Base-by-base conservation (phyloP, 805 yeast genomes). In the Saitoella complicata region DNA sequence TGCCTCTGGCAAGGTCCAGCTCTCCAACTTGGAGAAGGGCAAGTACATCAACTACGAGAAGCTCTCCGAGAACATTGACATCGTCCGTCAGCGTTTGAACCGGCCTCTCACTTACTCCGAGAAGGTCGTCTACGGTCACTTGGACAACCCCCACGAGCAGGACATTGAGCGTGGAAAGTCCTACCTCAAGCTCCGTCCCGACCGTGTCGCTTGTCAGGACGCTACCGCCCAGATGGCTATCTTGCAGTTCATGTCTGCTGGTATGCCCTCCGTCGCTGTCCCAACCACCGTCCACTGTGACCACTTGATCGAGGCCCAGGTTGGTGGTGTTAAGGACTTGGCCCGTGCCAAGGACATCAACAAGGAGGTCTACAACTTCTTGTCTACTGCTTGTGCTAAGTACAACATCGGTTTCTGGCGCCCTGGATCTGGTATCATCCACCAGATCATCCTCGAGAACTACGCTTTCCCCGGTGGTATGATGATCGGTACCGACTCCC, bases 171-270 rank as follows among this genome's bases (percentile, higher is more conserved):
- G 98, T 66, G 99, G 98, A 54, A 69, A 78, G 42, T 76, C 87
- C 44, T 91, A 91, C 66, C 73, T 91, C 62, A 91, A 91, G 69
- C 73, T 91, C 56, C 76, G 82, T 61, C 98, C 98, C 29, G 98
- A 91, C 62, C 77, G 98, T 62, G 97, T 91, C 41, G 98, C 98
- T 31, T 88, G 93, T 94, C 98, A 91, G 70, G 98, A 91, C 71
- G 98, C 98, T n/a, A 83, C 95, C 32, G 98, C 98, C 12, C 98
- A 91, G 67, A 91, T 88, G 84, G 98, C 98, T n/a, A 70, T 91
- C 54, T 70, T 91, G 55, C 98, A 91, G 67, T 91, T 91, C 69
- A 91, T 91, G 95, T 85, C 96, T 44, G 88, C 95, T 52, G 94
- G 94, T 35, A 75, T 88, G 75, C 69, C 80, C 42, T 64, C 75